Base-by-base conservation (phyloP, 352 stramenopile genomes). In the Globisporangium recalcitrans region DNA sequence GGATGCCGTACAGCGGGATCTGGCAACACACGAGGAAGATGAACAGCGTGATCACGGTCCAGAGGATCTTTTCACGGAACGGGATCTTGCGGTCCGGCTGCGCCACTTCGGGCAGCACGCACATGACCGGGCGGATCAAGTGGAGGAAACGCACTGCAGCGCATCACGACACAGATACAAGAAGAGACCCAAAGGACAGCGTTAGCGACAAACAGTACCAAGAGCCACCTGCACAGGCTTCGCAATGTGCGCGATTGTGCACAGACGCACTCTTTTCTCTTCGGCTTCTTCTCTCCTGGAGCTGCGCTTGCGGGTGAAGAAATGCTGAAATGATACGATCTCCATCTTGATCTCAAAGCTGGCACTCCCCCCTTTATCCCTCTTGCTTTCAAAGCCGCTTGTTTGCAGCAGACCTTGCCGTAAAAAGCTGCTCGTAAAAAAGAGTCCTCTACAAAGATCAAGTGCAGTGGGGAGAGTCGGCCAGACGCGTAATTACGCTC, bases 11-110 rank as follows among this genome's bases (percentile, higher is more conserved):
- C 60, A 99, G 90, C 55, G 97, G 97, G 74, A 99, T 99, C 85
- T 99, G 97, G 73, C 97, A 99, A 78, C 96, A 99, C 29, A 99
- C 97, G 60, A 99, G 85, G 84, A 99, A 99, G 69, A 99, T 99
- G 86, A 99, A 99, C 29, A 99, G 90, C 64, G 97, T 99, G 76
- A 99, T 98, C 48, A 98, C 97, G 14, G 97, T 99, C 97, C 97
- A 99, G 49, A 99, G 78, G 47, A 99, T 91, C 83, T 99, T 99
- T 83, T 99, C 97, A 67, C 97, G 93, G 87, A 99, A 99, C 47
- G 96, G 96, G 76, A 99, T 98, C 91, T 95, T 98, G 68, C 95
- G 93, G 73, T 98, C 96, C 16, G 96, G 96, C 76, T 93, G 87
- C 63, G 93, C 95, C 75, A 99, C 97, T 84, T 99, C 97, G 62